Conservation (phyloP, 345 rosid genomes). For the Eutrema yunnanense region DNA sequence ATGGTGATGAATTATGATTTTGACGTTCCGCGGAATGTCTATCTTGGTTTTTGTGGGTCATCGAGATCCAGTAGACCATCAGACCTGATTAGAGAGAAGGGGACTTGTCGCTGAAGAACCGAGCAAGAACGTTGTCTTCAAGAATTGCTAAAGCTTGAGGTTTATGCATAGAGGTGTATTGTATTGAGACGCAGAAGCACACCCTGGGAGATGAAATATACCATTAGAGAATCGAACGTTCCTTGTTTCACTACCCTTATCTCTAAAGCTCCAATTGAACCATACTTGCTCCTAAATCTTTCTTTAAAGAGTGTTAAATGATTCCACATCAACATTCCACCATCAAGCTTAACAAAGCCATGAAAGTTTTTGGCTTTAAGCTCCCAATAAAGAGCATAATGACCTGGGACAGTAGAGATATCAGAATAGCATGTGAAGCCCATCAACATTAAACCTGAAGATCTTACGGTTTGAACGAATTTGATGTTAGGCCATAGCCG, state of each 20-base stretch:
- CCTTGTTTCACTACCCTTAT: slow-evolving; percentile 52
- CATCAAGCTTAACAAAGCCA: slow-evolving; percentile 24
- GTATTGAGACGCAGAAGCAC: slow-evolving; percentile 57
- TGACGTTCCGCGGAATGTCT: too few relatives aligned
- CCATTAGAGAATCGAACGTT: slow-evolving; percentile 59
- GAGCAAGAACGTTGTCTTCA: not conserved
- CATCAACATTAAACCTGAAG: slow-evolving; percentile 37
- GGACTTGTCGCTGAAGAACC: not conserved
- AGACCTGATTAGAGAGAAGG: not conserved
- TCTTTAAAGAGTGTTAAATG: slow-evolving; percentile 41
- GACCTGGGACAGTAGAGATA: slow-evolving; percentile 47
- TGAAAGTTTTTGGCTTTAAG: slow-evolving; percentile 28
- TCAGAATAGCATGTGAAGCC: slow-evolving; percentile 53
- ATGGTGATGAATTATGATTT: too few relatives aligned
- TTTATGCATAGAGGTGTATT: slow-evolving; percentile 57
- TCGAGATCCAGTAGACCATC: too few relatives aligned
- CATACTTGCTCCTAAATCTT: slow-evolving; percentile 33
- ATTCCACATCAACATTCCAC: slow-evolving; percentile 53
- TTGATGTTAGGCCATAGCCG: slow-evolving; percentile 58
- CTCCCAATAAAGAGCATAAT: slow-evolving; percentile 54
- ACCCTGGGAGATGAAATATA: slow-evolving; percentile 47
- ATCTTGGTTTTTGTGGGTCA: too few relatives aligned
- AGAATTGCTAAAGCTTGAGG: slow-evolving; percentile 16
- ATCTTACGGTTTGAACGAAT: slow-evolving; percentile 43
- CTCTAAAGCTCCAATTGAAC: slow-evolving; percentile 46